phyloP scores from a whole-genome alignment of 768 basidiomycete species.

The Leccinum subtestaceum region DNA sequence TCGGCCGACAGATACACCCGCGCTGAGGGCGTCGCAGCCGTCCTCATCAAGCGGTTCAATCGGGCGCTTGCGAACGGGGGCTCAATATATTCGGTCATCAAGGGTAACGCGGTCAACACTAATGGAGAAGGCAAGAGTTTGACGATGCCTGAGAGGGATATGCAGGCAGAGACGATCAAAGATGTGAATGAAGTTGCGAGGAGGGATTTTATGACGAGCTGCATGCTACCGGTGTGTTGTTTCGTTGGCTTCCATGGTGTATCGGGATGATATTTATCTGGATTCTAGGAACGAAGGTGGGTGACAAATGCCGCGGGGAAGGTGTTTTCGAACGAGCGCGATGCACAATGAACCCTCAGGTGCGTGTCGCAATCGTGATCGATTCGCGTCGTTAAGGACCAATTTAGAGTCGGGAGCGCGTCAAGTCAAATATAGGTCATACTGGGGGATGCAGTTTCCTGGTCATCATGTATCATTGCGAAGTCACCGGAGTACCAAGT shows the following conservation, averaged over 20 bases:
- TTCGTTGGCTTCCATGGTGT: neutral
- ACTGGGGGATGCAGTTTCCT: conserved; percentile 11
- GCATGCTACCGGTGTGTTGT: conserved; percentile 42
- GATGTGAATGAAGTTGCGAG: conserved; percentile 30
- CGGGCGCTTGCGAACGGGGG: conserved; percentile 31
- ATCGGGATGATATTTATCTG: neutral
- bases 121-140: conserved; percentile 34
- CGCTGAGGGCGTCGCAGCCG: conserved; percentile 29
- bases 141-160: conserved; percentile 35
- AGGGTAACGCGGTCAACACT: conserved; percentile 33
- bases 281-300: conserved; percentile 36
- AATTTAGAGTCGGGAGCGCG: conserved; percentile 23
- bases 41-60: conserved; percentile 36
- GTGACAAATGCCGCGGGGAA: conserved; percentile 50
- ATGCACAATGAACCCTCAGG: conserved; percentile 18
- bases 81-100: conserved; percentile 30
- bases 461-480: conserved; percentile 24
- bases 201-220: conserved; percentile 45
- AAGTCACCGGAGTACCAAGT: conserved; percentile 30
- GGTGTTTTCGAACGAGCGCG: conserved; percentile 27
- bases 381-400: neutral
- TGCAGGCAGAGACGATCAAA: conserved; percentile 34
- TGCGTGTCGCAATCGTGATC: neutral
- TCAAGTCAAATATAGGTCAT: conserved; percentile 27
- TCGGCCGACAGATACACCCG: conserved; percentile 32